Percentiles rank a stretch among this genome's conserved stretches.
phyloP scores from a whole-genome alignment of 2,329 filamentous ascomycete genomes.

The Capronia epimyces region DNA sequence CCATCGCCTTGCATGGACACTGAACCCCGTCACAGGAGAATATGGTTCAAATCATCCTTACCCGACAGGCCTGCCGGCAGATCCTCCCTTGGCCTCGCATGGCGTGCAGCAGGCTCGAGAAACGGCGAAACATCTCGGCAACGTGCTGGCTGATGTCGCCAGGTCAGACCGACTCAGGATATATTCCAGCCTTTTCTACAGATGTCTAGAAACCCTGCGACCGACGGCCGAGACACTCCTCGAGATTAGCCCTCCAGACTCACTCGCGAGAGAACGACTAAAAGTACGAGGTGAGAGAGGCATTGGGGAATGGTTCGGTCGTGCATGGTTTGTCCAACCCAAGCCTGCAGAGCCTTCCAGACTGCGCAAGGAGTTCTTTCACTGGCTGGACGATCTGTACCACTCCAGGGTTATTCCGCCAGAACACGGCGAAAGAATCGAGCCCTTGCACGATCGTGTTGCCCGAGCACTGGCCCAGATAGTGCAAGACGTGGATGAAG shows the following conservation, averaged over 20 bases:
- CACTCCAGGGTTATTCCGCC: conserved; percentile 66
- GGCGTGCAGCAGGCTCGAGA: conserved; percentile 79
- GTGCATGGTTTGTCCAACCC: conserved; percentile 79
- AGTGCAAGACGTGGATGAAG: conserved; percentile 36
- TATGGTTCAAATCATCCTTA: conserved; percentile 70
- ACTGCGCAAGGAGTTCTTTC: conserved; percentile 64
- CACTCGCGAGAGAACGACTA: conserved; percentile 18
- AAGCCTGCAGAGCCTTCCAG: conserved; percentile 60
- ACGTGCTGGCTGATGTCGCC: conserved; percentile 57
- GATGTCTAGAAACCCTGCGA: conserved; percentile 76
- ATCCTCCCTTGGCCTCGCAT: conserved; percentile 80
- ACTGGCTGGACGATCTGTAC: conserved; percentile 40
- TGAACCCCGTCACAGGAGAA: conserved; percentile 71
- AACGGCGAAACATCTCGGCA: conserved; percentile 60
- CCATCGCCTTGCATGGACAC: conserved; percentile 83
- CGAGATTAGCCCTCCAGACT: conserved; percentile 16
- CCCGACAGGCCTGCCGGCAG: conserved; percentile 80
- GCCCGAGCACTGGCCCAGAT: conserved; percentile 51
- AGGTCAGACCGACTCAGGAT: conserved; percentile 51
- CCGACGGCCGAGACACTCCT: conserved; percentile 51
- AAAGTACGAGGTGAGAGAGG: conserved; percentile 35
- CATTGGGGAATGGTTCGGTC: conserved; percentile 82
- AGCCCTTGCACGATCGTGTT: conserved; percentile 72
- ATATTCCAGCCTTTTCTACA: conserved; percentile 81
- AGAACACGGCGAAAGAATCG: conserved; percentile 70